A percentile compares a stretch with the other conserved stretches of the same genome.
Conservation (phyloP, 352 stramenopile genomes). For the Phytopythium chamaehyphon region DNA sequence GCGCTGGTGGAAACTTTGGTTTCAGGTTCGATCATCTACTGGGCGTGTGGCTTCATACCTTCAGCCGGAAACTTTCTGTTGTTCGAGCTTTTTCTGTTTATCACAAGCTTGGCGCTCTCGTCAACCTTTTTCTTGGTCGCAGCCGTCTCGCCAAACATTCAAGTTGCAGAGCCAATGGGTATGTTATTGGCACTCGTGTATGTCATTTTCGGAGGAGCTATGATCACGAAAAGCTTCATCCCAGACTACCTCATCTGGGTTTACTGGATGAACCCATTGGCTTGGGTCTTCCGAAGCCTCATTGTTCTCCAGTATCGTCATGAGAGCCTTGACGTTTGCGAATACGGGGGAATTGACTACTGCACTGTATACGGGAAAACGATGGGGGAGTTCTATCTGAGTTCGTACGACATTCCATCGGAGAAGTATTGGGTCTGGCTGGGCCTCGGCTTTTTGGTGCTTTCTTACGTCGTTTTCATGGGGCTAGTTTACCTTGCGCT, state of each 20-base stretch:
- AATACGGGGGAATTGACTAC: conserved; percentile 28
- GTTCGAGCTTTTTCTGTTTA: conserved; percentile 36
- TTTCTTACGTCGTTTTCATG: conserved; percentile 36
- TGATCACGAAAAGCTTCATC: conserved; percentile 43
- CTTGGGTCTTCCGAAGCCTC: conserved; percentile 22
- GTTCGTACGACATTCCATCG: conserved; percentile 26
- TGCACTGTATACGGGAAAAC: conserved; percentile 18
- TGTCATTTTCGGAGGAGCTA: conserved; percentile 45
- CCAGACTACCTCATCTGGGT: conserved; percentile 39
- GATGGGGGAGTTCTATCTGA: conserved; percentile 36
- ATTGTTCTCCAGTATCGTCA: conserved; percentile 37
- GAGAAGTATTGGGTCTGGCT: conserved; percentile 28
- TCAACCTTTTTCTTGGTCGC: conserved; percentile 46
- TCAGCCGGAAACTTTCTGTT: conserved; percentile 27
- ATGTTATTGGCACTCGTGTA: conserved; percentile 42
- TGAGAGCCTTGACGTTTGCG: conserved; percentile 25
- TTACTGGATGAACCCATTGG: conserved; percentile 42
- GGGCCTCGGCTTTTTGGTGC: conserved; percentile 28
- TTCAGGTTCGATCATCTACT: conserved; percentile 81
- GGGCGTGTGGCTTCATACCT: conserved; percentile 53
- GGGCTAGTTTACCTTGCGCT: conserved; percentile 18
- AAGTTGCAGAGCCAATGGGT: conserved; percentile 35
- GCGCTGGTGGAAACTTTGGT: conserved; percentile 54
- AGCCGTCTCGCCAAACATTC: conserved; percentile 25
- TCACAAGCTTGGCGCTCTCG: conserved; percentile 35